Evolutionary conservation across 768 basidiomycete genomes (phyloP).

Genomic region (Collybiopsis luxurians): DNA sequence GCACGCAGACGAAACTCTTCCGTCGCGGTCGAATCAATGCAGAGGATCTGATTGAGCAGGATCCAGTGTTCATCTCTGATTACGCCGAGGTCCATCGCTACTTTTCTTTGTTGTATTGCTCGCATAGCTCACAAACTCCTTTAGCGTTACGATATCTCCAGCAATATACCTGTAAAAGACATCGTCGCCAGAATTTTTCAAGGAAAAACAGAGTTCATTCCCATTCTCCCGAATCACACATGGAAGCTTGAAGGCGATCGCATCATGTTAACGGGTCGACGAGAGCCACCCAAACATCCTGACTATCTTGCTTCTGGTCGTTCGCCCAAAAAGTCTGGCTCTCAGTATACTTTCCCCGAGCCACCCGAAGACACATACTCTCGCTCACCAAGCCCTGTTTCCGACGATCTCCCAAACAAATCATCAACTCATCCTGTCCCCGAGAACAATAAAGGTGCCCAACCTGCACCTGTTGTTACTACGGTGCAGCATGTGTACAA

Average conservation of each 20-base stretch:
- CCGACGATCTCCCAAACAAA: background rate
- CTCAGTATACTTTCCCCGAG: background rate
- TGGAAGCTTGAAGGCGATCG: background rate
- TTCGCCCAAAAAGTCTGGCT: background rate
- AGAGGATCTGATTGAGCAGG: slow-evolving; percentile 17
- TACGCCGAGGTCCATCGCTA: slow-evolving; percentile 1
- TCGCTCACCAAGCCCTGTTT: background rate
- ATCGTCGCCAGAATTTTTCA: slow-evolving; percentile 1
- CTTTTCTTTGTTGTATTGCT: background rate
- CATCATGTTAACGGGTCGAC: background rate
- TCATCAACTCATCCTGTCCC: too few species aligned
- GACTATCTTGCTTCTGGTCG: background rate
- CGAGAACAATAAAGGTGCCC: too few species aligned
- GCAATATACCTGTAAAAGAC: background rate
- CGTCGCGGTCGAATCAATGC: slow-evolving; percentile 18
- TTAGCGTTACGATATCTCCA: slow-evolving; percentile 3
- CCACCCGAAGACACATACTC: slow-evolving; percentile 2
- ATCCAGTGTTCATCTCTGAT: background rate
- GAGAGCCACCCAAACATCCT: background rate
- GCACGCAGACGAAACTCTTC: slow-evolving; percentile 7
- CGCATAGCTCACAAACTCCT: background rate
- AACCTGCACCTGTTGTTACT: background rate
- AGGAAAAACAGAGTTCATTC: background rate
- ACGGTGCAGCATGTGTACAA: background rate
- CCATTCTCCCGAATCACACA: slow-evolving; percentile 2